phyloP scores from a whole-genome alignment of 2,329 filamentous ascomycete species.

The Trichoderma semiorbis region DNA sequence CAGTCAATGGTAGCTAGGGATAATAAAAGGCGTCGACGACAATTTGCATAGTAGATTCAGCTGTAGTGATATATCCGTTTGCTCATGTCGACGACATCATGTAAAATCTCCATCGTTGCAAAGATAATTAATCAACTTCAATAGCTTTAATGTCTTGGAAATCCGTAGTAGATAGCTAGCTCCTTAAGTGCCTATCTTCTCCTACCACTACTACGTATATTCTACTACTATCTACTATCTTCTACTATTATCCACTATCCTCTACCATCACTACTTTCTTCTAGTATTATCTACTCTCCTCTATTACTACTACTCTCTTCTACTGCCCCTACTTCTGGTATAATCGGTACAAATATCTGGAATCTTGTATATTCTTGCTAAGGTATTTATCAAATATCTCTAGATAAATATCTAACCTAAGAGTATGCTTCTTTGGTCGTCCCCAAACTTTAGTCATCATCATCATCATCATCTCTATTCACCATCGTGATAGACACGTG shows the following conservation, averaged over 20 bases:
- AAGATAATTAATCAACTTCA: too few species aligned
- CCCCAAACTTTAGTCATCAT: conserved; percentile 23
- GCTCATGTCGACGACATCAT: too few species aligned
- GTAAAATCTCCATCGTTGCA: too few species aligned
- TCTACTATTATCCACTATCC: background rate
- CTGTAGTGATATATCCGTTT: too few species aligned
- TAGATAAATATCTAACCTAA: background rate
- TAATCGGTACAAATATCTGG: background rate
- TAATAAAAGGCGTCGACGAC: too few species aligned
- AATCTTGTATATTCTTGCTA: background rate
- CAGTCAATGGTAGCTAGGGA: too few species aligned
- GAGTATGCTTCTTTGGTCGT: background rate
- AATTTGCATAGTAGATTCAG: too few species aligned
- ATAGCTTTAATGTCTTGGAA: too few species aligned
- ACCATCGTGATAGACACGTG: conserved; percentile 38
- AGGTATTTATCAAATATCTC: background rate
- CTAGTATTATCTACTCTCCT: background rate
- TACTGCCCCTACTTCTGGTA: background rate
- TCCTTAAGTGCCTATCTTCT: too few species aligned
- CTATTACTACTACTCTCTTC: background rate
- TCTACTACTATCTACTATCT: too few species aligned
- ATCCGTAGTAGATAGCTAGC: too few species aligned
- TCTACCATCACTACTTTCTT: background rate
- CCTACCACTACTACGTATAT: too few species aligned
- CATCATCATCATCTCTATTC: conserved; percentile 34